Evolutionary conservation across 345 rosid species (phyloP).

Genomic region (Melaleuca quinquenervia): DNA sequence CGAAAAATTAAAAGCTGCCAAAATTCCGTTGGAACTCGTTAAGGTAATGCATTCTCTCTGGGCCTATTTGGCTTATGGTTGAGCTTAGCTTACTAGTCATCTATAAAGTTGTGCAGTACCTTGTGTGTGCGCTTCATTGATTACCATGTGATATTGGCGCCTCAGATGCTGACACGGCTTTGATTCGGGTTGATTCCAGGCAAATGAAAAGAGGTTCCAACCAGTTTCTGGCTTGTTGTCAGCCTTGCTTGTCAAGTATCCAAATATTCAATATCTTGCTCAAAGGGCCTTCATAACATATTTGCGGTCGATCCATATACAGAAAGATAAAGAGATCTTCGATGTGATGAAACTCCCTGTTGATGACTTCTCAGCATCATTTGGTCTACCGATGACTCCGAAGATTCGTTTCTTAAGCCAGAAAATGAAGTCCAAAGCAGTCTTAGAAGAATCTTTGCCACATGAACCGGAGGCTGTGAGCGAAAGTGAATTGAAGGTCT

Average conservation of each 20-base stretch:
- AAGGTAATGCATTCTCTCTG: slow-evolving; percentile 36
- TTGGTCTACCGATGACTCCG: slow-evolving; percentile 91
- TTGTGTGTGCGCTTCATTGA: not conserved
- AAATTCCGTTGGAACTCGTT: slow-evolving; percentile 55
- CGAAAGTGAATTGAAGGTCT: slow-evolving; percentile 8
- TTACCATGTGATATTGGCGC: not conserved
- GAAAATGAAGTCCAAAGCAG: slow-evolving; percentile 28
- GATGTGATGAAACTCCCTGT: slow-evolving; percentile 60
- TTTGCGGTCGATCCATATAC: slow-evolving; percentile 66
- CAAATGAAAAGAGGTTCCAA: slow-evolving; percentile 53
- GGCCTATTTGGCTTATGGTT: not conserved
- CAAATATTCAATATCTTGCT: slow-evolving; percentile 60
- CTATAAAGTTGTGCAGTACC: not conserved
- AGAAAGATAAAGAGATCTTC: slow-evolving; percentile 81
- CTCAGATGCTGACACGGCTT: not conserved
- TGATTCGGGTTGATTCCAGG: slow-evolving; percentile 21
- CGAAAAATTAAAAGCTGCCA: slow-evolving; percentile 66
- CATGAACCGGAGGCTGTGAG: slow-evolving; percentile 18
- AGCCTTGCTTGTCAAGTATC: slow-evolving; percentile 60
- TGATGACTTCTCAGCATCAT: slow-evolving; percentile 77
- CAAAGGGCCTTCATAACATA: slow-evolving; percentile 79
- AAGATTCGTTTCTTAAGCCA: slow-evolving; percentile 52
- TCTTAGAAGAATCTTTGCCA: slow-evolving; percentile 13
- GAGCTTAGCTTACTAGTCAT: not conserved
- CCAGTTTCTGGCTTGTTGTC: slow-evolving; percentile 59